Evolutionary conservation across 768 basidiomycete genomes (phyloP).

Genomic region (Mycena venus): DNA sequence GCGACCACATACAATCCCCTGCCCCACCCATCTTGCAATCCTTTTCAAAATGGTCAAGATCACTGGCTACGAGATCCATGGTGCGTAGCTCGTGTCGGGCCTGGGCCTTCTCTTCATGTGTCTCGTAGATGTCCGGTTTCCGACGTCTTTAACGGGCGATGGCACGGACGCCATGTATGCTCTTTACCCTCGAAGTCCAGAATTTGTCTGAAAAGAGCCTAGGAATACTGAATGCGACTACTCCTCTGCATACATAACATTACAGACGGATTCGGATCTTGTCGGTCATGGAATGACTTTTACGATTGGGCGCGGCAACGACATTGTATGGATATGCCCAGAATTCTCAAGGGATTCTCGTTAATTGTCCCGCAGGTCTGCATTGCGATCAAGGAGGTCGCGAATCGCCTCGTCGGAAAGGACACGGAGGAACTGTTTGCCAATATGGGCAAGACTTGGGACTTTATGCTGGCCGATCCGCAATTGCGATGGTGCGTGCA

Average conservation of each 20-base stretch:
- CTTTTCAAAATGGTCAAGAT: slow-evolving; percentile 55
- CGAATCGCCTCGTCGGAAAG: slow-evolving; percentile 85
- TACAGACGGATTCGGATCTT: slow-evolving; percentile 81
- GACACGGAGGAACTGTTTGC: slow-evolving; percentile 85
- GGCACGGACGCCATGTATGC: slow-evolving; percentile 92
- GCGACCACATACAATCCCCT: not conserved
- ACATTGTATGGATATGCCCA: slow-evolving; percentile 70
- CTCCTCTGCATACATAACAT: slow-evolving; percentile 90
- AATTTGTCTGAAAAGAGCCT: not conserved
- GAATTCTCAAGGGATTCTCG: not conserved
- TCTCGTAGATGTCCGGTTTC: slow-evolving; percentile 86
- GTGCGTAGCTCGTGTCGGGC: slow-evolving; percentile 46
- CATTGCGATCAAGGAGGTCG: slow-evolving; percentile 82
- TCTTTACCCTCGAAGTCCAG: not conserved
- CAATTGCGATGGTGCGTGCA: slow-evolving; percentile 86
- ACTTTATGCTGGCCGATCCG: slow-evolving; percentile 87
- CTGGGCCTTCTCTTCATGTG: not conserved
- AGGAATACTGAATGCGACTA: slow-evolving; percentile 98
- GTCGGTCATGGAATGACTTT: slow-evolving; percentile 96
- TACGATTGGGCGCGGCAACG: slow-evolving; percentile 94
- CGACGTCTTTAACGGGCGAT: slow-evolving; percentile 91
- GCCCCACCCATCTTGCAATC: not conserved
- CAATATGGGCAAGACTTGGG: slow-evolving; percentile 94
- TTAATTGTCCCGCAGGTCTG: slow-evolving; percentile 69
- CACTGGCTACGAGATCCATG: slow-evolving; percentile 70